These are phyloP conservation scores for Mortierella sp. DNA, from an alignment of 371 early-diverging fungal species.

Conservation along the genomic window DNA sequence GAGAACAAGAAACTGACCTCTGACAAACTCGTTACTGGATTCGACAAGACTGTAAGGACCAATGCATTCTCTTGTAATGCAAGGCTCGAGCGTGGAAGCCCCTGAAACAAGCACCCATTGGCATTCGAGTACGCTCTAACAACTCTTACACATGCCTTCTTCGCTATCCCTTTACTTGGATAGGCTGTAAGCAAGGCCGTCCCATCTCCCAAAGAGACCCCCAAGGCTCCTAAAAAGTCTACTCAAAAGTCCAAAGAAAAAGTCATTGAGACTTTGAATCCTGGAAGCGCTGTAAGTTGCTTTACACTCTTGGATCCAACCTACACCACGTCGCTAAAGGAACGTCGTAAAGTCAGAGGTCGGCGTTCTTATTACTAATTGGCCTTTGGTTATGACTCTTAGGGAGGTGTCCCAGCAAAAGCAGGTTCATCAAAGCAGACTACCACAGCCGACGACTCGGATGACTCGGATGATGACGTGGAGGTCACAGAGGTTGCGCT, in stretches of 20 bases:
- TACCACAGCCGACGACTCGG: conserved; percentile 40
- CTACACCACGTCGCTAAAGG: too few relatives aligned
- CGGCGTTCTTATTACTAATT: too few relatives aligned
- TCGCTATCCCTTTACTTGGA: too few relatives aligned
- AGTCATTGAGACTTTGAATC: conserved; percentile 80
- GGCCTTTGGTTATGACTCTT: too few relatives aligned
- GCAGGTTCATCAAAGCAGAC: conserved; percentile 29
- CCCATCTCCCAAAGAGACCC: conserved; percentile 39
- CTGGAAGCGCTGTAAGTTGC: conserved; percentile 58
- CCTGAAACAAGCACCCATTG: background rate
- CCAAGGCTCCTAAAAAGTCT: conserved; percentile 54
- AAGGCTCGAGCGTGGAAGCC: too few relatives aligned
- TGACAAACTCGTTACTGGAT: conserved; percentile 81
- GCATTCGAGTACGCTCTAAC: background rate
- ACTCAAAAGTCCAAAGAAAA: conserved; percentile 60
- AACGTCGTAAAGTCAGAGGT: too few relatives aligned
- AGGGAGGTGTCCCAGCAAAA: conserved; percentile 42
- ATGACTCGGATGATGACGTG: conserved; percentile 68
- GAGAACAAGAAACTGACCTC: conserved; percentile 77
- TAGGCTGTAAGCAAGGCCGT: conserved; percentile 64
- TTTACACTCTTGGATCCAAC: conserved; percentile 10
- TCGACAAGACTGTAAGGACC: conserved; percentile 73
- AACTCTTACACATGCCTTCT: too few relatives aligned
- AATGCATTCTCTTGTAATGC: too few relatives aligned
- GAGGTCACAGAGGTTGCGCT: conserved; percentile 70